These are phyloP conservation scores for Pseudogymnoascus sp. DNA, from an alignment of 2,329 filamentous ascomycete genomes.

Conservation along the genomic window DNA sequence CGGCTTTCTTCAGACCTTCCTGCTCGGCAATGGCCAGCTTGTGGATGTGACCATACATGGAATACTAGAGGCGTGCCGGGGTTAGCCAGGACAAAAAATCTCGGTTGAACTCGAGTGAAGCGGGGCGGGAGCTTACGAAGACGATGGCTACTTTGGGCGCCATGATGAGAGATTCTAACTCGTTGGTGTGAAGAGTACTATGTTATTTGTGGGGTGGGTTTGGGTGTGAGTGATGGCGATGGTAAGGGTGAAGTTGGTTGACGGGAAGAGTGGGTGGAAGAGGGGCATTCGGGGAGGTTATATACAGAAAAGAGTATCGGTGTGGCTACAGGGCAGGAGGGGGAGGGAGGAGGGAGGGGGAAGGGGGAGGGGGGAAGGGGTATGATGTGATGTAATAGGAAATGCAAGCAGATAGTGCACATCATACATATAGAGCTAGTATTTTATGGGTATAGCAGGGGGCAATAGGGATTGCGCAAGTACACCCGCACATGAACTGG, in stretches of 20 bases:
- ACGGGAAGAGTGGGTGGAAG: neutral
- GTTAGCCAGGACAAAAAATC: neutral
- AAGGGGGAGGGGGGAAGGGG: neutral
- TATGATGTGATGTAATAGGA: neutral
- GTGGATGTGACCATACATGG: conserved; percentile 86
- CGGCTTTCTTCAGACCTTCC: conserved; percentile 79
- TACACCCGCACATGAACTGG: neutral
- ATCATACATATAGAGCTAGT: neutral
- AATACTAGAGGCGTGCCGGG: conserved; percentile 53
- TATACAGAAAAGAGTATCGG: neutral
- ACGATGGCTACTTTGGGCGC: conserved; percentile 88
- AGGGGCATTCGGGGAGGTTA: neutral
- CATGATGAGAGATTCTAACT: conserved; percentile 41
- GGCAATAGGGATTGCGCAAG: neutral
- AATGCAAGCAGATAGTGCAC: neutral
- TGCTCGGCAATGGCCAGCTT: conserved; percentile 82
- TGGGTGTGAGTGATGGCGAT: neutral
- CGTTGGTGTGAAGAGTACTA: neutral
- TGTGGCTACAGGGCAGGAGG: neutral
- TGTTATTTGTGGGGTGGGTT: neutral
- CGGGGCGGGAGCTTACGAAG: conserved; percentile 51
- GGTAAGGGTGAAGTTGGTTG: neutral
- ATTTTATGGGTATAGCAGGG: neutral
- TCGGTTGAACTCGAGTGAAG: neutral
- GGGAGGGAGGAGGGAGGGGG: neutral